phyloP scores from a whole-genome alignment of 73 alveolate species.

The Paraurostyla sp. region DNA sequence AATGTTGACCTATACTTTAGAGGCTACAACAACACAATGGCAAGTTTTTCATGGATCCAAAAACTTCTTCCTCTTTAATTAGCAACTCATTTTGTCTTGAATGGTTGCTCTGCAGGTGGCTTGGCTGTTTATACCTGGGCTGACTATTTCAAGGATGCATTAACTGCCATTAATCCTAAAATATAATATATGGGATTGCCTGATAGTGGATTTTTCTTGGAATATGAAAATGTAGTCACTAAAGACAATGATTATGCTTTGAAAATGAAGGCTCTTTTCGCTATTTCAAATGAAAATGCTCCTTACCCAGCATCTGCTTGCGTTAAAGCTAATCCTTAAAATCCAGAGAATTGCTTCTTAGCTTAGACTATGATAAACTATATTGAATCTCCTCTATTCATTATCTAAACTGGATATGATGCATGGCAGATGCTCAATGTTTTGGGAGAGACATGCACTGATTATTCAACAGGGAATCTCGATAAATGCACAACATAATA shows the following conservation, averaged over 20 bases:
- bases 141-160: neutral
- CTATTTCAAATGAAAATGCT: neutral
- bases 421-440: neutral
- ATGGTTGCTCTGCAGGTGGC: slow-evolving; percentile 23
- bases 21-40: slow-evolving; percentile 26
- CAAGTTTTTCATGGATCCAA: neutral
- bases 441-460: neutral
- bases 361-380: neutral
- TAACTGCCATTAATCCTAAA: neutral
- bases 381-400: neutral
- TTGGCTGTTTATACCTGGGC: neutral
- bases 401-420: neutral
- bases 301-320: neutral
- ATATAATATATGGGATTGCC: neutral
- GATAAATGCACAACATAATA: neutral
- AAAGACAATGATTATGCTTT: neutral
- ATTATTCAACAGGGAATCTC: neutral
- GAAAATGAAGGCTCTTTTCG: neutral
- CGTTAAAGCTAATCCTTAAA: neutral
- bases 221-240: neutral
- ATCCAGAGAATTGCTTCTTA: neutral
- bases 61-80: neutral
- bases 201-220: slow-evolving; percentile 13
- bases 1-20: neutral
- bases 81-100: neutral